Conservation (phyloP, 345 rosid genomes). For the Microcos paniculata region DNA sequence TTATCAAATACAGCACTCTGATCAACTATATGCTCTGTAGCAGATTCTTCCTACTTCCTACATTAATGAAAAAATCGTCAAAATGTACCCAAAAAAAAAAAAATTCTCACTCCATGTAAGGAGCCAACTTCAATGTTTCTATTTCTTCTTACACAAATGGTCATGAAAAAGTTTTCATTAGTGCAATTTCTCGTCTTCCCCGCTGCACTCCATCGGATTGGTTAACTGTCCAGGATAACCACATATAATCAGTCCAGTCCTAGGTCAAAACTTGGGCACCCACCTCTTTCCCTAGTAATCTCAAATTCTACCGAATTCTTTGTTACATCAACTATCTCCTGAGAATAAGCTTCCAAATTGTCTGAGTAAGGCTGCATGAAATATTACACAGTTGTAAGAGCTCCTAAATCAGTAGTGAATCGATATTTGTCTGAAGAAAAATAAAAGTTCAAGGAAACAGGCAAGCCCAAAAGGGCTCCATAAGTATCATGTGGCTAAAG, state of each 20-base stretch:
- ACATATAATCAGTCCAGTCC: slow-evolving; percentile 37
- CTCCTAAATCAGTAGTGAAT: not conserved
- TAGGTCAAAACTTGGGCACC: slow-evolving; percentile 54
- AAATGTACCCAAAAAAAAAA: no score
- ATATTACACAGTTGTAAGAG: slow-evolving; percentile 1
- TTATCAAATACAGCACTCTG: no score
- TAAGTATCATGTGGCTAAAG: not conserved
- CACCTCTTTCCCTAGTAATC: slow-evolving; percentile 16
- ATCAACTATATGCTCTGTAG: no score
- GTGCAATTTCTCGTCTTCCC: not conserved
- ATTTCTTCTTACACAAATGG: not conserved
- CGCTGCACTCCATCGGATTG: not conserved
- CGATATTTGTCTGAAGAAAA: not conserved
- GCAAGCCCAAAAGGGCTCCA: not conserved
- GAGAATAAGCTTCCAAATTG: not conserved
- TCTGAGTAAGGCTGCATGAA: slow-evolving; percentile 1
- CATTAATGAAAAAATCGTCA: not conserved
- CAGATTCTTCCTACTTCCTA: not conserved
- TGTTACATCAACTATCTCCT: slow-evolving; percentile 1
- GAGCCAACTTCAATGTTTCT: not conserved
- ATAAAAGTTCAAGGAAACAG: not conserved
- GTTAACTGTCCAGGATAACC: not conserved
- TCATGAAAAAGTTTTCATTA: not conserved
- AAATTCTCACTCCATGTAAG: not conserved
- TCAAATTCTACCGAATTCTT: not conserved